Evolutionary conservation across 441 rosid genomes (phyloP), one percentile per base, ranked within the genome.

Genomic region (Capsella rubella): DNA sequence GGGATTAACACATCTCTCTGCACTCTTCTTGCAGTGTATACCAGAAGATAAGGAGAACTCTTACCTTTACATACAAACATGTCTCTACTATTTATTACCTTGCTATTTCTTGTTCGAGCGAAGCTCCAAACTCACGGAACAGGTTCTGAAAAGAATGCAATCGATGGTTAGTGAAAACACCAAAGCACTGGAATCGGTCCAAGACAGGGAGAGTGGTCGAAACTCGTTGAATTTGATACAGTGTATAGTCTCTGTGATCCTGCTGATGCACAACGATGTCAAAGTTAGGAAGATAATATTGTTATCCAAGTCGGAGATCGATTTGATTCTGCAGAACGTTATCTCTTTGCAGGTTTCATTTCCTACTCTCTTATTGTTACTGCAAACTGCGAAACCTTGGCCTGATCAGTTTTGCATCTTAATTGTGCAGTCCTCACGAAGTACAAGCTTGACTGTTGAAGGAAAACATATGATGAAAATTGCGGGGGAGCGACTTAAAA

Each of bases 21-120:
- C 34, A 1, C 58, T 59, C 69, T 68, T 77, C 5, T 61, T 85
- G 85, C 87, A 91, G 98, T 53, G 73, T 71, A 64, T 85, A 72
- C 85, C 82, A 14, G 87, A 84, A 80, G 89, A 78, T 72, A 81
- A 76, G 46, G 82, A 76, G 27, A 76, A 79, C 67, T 14, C 78
- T 27, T 25, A 28, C 46, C 61, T 46, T 18, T 80, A 59, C 78
- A 68, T 16, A 3, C 72, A 51, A 43, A 78, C 64, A 53, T 75
- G 79, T 71, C 74, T 58, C 32, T 91, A 83, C 83, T 85, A 85
- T 62, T 50, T 92, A 54, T 40, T 82, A 64, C 96, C 97, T 10
- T 86, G 97, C 77, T 82, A 77, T 73, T 76, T 83, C 87, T 64
- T 95, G 82, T 90, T 95, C 60, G 87, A 82, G 49, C 82, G 91